Conservation (phyloP, 495 filamentous ascomycete species). For the Tuber magnatum region DNA sequence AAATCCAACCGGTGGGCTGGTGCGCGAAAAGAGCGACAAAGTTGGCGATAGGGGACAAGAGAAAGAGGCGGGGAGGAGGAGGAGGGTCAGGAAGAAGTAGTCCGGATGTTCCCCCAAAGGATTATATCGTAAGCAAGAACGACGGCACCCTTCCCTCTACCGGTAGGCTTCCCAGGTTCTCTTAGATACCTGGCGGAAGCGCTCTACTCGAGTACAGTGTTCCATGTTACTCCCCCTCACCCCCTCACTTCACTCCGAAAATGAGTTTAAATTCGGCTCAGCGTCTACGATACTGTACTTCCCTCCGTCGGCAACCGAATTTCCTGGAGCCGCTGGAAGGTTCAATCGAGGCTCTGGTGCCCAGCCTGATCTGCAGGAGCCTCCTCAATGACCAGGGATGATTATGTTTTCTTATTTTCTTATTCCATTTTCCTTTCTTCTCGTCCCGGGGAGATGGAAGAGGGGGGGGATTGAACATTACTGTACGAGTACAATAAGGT, state of each 20-base stretch:
- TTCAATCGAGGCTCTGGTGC: slow-evolving; percentile 36
- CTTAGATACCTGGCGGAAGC: slow-evolving; percentile 26
- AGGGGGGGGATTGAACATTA: neutral
- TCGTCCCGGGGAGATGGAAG: neutral
- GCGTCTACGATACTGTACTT: slow-evolving; percentile 21
- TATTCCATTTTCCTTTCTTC: neutral
- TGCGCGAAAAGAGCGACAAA: slow-evolving; percentile 19
- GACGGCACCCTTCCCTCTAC: slow-evolving; percentile 23
- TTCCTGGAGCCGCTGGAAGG: slow-evolving; percentile 37
- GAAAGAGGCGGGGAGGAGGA: slow-evolving; percentile 18
- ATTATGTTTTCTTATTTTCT: neutral
- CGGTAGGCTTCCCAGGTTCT: slow-evolving; percentile 15
- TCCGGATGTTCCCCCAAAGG: neutral
- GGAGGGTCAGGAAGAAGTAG: slow-evolving; percentile 6
- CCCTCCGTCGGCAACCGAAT: slow-evolving; percentile 29
- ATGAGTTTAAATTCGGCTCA: slow-evolving; percentile 35
- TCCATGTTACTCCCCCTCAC: slow-evolving; percentile 21
- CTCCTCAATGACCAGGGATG: slow-evolving; percentile 29
- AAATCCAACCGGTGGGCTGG: slow-evolving; percentile 27
- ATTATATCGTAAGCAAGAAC: slow-evolving; percentile 34
- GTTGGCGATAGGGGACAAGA: slow-evolving; percentile 19
- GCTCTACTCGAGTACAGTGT: slow-evolving; percentile 6
- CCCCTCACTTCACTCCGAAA: slow-evolving; percentile 21
- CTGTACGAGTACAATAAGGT: neutral
- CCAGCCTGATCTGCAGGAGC: slow-evolving; percentile 36